Conservation (phyloP, 2,329 filamentous ascomycete species). For the Celoporthe dispersa region DNA sequence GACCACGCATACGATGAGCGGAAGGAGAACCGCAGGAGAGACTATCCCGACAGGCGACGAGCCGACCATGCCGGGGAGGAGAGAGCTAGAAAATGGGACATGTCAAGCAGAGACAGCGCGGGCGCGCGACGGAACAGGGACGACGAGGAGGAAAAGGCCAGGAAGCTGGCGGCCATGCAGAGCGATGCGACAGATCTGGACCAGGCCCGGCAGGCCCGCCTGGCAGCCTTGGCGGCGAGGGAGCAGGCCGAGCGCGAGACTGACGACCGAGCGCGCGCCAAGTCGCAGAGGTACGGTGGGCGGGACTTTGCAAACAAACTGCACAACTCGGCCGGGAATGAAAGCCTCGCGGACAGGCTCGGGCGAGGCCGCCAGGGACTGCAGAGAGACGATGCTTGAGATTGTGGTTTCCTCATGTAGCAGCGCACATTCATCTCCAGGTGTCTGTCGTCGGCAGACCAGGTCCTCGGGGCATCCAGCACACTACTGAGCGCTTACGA, state of each 20-base stretch:
- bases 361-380: slow-evolving; percentile 52
- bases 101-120: neutral
- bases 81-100: slow-evolving; percentile 8
- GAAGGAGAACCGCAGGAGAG: slow-evolving; percentile 12
- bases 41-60: slow-evolving; percentile 28
- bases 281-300: slow-evolving; percentile 64
- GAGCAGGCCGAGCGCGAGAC: slow-evolving; percentile 68
- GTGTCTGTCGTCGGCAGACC: neutral
- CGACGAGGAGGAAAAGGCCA: slow-evolving; percentile 62
- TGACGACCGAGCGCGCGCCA: slow-evolving; percentile 66
- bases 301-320: slow-evolving; percentile 67
- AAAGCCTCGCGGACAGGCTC: slow-evolving; percentile 57
- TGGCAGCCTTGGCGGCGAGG: slow-evolving; percentile 67
- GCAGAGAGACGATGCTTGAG: slow-evolving; percentile 51
- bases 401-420: neutral
- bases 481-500: neutral
- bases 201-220: slow-evolving; percentile 67
- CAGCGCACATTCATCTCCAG: neutral
- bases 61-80: neutral
- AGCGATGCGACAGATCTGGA: slow-evolving; percentile 72
- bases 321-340: slow-evolving; percentile 60
- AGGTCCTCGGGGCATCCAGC: neutral
- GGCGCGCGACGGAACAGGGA: slow-evolving; percentile 33
- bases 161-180: slow-evolving; percentile 75
- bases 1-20: slow-evolving; percentile 27